Base-by-base conservation (phyloP, 2,329 filamentous ascomycete species). In the Ceratocystis cacaofunesta region DNA sequence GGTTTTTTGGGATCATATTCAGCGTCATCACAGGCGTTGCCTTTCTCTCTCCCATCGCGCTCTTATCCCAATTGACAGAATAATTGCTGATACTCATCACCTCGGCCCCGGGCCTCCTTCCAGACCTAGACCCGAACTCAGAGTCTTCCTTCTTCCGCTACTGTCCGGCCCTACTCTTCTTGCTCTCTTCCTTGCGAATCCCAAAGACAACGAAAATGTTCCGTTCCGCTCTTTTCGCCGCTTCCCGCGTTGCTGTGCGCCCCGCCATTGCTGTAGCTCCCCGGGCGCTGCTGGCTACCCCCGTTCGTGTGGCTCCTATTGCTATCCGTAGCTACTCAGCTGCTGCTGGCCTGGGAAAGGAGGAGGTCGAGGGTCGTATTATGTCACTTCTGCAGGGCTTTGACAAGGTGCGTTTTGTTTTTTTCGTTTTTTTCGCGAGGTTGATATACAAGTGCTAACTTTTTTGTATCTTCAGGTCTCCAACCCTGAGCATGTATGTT, bases 351-450 rank as follows among this genome's bases (percentile, higher is more conserved):
- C 84, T 97, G 70, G 82, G 84, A 72, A 87, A 91, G 81, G 81
- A 86, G 66, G 90, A 96, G 80, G 89, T 96, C 67, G 87, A 95
- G 80, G 90, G 89, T 68, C 85, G 92, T 75, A 96, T 97, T 82
- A 83, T 95, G 76, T 89, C 90, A 77, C 81, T 99, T 73, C 78
- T 99, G 77, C 88, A 91, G 80, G 92, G 92, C 76, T 99, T 97
- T 76, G 94, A 99, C 81, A 99, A 99, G 88, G 76, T 77, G 69
- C 70, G 73, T 46, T 61, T 65, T 58, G 65, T 68, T 67, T 58
- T 58, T 68, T 36, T 44, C 57, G 64, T 48, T 72, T 70, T 67
- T 65, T 57, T 12, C 22, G 19, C 0, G 8, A 55, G 50, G 4
- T 25, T 30, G n/a, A 57, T n/a, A 22, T n/a, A 43, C 22, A 15